phyloP scores from a whole-genome alignment of 2,329 filamentous ascomycete genomes.

The Apiospora koreana region DNA sequence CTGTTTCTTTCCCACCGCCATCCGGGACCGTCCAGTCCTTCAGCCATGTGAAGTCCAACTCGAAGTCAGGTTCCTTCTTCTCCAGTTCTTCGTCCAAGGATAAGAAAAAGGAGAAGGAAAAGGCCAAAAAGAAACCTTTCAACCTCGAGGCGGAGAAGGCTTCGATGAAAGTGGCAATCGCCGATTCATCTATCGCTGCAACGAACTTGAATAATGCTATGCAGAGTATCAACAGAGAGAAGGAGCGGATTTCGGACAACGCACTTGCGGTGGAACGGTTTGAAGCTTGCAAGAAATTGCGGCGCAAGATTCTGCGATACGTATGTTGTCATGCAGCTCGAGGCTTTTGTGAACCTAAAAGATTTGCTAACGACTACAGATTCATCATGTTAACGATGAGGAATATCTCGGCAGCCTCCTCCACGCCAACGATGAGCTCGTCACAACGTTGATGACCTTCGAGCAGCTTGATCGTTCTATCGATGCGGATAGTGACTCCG shows the following conservation, averaged over 20 bases:
- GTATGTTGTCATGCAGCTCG: conserved; percentile 40
- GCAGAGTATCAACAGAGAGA: conserved; percentile 88
- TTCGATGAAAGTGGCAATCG: conserved; percentile 84
- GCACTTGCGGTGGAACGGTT: conserved; percentile 73
- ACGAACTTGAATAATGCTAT: conserved; percentile 87
- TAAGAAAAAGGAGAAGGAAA: conserved; percentile 52
- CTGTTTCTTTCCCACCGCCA: conserved; percentile 28
- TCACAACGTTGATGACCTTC: conserved; percentile 88
- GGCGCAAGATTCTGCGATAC: conserved; percentile 84
- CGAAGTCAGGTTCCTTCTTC: conserved; percentile 40
- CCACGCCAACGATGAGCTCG: conserved; percentile 94
- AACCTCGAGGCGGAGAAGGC: conserved; percentile 86
- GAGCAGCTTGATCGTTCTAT: conserved; percentile 90
- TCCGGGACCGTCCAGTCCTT: conserved; percentile 39
- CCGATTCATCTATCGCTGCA: conserved; percentile 84
- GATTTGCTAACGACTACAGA: conserved; percentile 46
- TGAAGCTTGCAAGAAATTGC: conserved; percentile 81
- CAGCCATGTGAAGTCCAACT: conserved; percentile 36
- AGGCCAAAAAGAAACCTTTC: conserved; percentile 67
- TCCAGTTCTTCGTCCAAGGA: conserved; percentile 49
- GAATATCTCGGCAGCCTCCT: conserved; percentile 90
- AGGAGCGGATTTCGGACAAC: conserved; percentile 85
- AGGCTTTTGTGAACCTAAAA: neutral
- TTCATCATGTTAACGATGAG: conserved; percentile 87
- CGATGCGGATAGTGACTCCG: conserved; percentile 71